Percentiles rank a stretch among this genome's conserved stretches.
Evolutionary conservation across 2,329 filamentous ascomycete species (phyloP).

Genomic region (Colletotrichum cuscutae): DNA sequence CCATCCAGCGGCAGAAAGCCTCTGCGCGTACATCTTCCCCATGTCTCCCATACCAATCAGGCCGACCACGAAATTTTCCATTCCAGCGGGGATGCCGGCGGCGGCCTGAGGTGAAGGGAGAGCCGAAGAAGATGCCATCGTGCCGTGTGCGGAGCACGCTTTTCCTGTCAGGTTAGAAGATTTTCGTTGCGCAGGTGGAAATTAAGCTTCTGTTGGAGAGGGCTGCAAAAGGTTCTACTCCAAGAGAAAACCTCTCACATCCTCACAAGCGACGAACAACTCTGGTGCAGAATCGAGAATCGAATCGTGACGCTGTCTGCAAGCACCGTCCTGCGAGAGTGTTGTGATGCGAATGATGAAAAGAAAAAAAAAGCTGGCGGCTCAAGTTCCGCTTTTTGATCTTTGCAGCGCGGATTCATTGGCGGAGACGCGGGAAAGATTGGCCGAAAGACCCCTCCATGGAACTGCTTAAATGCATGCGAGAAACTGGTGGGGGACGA

Average conservation of each 20-base stretch:
- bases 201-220: not conserved
- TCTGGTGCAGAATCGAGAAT: not conserved
- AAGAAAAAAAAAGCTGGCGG: not conserved
- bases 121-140: constrained; percentile 34
- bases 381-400: constrained; percentile 33
- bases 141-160: not conserved
- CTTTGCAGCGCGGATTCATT: not conserved
- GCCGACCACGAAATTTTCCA: constrained; percentile 82
- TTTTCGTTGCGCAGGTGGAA: not conserved
- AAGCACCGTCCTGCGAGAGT: not conserved
- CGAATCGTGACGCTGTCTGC: constrained; percentile 9
- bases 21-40: constrained; percentile 97
- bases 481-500: constrained; percentile 33
- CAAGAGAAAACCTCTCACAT: constrained; percentile 35
- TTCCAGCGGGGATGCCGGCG: constrained; percentile 50
- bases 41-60: constrained; percentile 99
- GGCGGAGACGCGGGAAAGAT: constrained; percentile 32
- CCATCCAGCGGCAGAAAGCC: constrained; percentile 92
- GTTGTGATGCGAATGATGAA: constrained; percentile 6
- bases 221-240: constrained; percentile 29
- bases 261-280: constrained; percentile 24
- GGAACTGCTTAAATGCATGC: constrained; percentile 23
- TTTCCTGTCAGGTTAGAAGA: not conserved
- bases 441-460: constrained; percentile 28
- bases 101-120: constrained; percentile 18